These are phyloP conservation scores for Raphanus hybrid DNA, from an alignment of 441 rosid genomes.

Conservation along the genomic window DNA sequence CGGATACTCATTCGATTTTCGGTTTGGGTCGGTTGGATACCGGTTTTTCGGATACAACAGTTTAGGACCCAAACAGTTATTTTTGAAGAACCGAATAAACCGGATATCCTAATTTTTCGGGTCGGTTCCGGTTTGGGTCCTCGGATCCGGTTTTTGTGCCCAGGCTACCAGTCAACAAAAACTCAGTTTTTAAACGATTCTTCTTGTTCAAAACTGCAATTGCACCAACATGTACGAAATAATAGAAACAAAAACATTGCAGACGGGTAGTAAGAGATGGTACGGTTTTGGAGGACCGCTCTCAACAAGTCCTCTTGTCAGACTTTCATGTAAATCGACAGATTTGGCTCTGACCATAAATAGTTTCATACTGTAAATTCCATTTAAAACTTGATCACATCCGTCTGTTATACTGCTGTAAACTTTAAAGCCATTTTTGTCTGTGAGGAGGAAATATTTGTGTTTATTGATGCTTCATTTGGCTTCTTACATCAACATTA, in stretches of 20 bases:
- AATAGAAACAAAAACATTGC: neutral
- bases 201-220: neutral
- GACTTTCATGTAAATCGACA: neutral
- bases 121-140: too few species aligned
- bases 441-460: neutral
- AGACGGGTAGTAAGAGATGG: neutral
- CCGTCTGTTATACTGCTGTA: too few species aligned
- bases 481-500: neutral
- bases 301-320: neutral
- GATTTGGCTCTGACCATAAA: neutral
- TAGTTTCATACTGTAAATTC: neutral
- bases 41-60: too few species aligned
- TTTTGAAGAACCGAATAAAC: too few species aligned
- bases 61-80: too few species aligned
- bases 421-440: neutral
- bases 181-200: neutral
- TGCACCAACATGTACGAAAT: neutral
- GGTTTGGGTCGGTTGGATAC: too few species aligned
- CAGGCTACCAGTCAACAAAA: neutral
- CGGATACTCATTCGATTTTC: too few species aligned
- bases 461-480: neutral
- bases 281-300: neutral
- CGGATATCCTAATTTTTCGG: too few species aligned
- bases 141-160: too few species aligned
- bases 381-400: neutral